Evolutionary conservation across 306 rosid species (phyloP).

Genomic region (Cucumis sativus): Cucumber_9930_V3 NC_026656.2:13851001-13851500

Average conservation of each 20-base stretch:
- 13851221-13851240: slow-evolving; percentile 23
- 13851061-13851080: neutral
- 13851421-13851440: slow-evolving; percentile 97
- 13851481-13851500: slow-evolving; percentile 88
- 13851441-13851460: slow-evolving; percentile 93
- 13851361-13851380: slow-evolving; percentile 13
- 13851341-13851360: slow-evolving; percentile 23
- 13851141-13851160: slow-evolving; percentile 29
- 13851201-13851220: slow-evolving; percentile 36
- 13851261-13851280: slow-evolving; percentile 10
- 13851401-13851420: slow-evolving; percentile 50
- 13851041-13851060: neutral
- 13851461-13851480: slow-evolving; percentile 87
- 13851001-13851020: neutral
- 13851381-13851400: slow-evolving; percentile 4
- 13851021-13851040: neutral
- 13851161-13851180: slow-evolving; percentile 31
- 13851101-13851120: slow-evolving; percentile 1
- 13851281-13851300: slow-evolving; percentile 20
- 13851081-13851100: neutral
- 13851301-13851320: slow-evolving; percentile 17
- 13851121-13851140: neutral
- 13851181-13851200: slow-evolving; percentile 36
- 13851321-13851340: slow-evolving; percentile 29
- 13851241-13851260: slow-evolving; percentile 23